phyloP scores from a whole-genome alignment of 2,329 filamentous ascomycete species.

The Fusarium udum region DNA sequence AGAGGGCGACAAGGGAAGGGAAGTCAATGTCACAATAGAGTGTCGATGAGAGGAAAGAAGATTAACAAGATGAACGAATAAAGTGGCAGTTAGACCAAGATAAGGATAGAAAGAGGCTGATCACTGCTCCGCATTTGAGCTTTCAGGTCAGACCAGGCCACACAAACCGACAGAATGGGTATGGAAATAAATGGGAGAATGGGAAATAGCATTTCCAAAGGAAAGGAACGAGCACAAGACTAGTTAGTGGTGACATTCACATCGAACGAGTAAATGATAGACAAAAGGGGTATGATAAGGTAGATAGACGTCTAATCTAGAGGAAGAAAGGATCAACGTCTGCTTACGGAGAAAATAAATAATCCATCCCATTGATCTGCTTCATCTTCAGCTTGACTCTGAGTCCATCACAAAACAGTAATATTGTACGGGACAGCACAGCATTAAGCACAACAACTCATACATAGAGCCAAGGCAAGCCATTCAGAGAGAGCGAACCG shows the following conservation, averaged over 20 bases:
- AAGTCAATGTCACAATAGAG: conserved; percentile 3
- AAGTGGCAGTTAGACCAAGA: conserved; percentile 11
- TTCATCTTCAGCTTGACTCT: conserved; percentile 1
- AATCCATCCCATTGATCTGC: background rate
- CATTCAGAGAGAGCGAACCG: conserved; percentile 2
- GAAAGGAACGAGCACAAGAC: conserved; percentile 7
- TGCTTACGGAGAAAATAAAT: background rate
- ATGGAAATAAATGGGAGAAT: conserved; percentile 17
- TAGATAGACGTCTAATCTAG: conserved; percentile 17
- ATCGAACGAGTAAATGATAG: background rate
- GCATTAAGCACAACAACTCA: background rate
- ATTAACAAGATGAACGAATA: conserved; percentile 5
- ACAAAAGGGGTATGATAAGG: conserved; percentile 15
- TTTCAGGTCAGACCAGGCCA: background rate
- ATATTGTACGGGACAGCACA: background rate
- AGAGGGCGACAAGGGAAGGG: conserved; percentile 5
- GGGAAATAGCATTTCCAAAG: conserved; percentile 1
- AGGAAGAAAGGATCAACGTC: conserved; percentile 30
- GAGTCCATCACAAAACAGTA: background rate
- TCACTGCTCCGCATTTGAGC: conserved; percentile 24
- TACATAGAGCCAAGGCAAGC: background rate
- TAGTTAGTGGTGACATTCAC: background rate
- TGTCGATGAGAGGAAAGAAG: background rate
- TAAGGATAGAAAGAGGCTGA: conserved; percentile 7
- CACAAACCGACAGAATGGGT: background rate